Conservation (phyloP, 148 eudicot species). For the Chenopodium album region DNA sequence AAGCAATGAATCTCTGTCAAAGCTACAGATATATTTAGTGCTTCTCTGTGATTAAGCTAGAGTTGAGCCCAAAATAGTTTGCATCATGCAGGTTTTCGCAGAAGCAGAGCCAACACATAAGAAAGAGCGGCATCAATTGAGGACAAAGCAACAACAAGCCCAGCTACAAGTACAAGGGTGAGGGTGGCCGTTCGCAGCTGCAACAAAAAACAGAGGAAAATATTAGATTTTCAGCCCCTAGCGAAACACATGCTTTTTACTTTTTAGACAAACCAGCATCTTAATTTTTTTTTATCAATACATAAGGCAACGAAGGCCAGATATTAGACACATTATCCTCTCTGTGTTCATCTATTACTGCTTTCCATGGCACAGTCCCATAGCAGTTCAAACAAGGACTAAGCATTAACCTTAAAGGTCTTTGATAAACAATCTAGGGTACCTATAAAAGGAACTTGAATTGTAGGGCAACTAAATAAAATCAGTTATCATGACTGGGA, state of each 20-base stretch:
- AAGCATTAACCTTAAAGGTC: neutral
- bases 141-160: conserved; percentile 71
- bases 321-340: neutral
- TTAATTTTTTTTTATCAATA: too few species aligned
- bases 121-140: conserved; percentile 71
- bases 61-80: neutral
- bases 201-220: conserved; percentile 16
- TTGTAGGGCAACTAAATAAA: neutral
- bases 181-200: conserved; percentile 82
- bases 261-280: too few species aligned
- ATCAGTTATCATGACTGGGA: neutral
- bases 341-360: neutral
- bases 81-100: conserved; percentile 41
- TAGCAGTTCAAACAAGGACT: neutral
- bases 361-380: neutral
- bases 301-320: too few species aligned
- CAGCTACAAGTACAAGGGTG: conserved; percentile 69
- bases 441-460: neutral
- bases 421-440: neutral
- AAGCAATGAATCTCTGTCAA: neutral
- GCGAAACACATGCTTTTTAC: neutral
- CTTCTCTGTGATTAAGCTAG: neutral
- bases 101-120: conserved; percentile 48
- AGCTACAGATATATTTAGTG: neutral
- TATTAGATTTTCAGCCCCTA: neutral